Percentiles rank a stretch among this genome's conserved stretches.
Evolutionary conservation across 352 stramenopile genomes (phyloP).

Genomic region (Pythium aquatile): DNA sequence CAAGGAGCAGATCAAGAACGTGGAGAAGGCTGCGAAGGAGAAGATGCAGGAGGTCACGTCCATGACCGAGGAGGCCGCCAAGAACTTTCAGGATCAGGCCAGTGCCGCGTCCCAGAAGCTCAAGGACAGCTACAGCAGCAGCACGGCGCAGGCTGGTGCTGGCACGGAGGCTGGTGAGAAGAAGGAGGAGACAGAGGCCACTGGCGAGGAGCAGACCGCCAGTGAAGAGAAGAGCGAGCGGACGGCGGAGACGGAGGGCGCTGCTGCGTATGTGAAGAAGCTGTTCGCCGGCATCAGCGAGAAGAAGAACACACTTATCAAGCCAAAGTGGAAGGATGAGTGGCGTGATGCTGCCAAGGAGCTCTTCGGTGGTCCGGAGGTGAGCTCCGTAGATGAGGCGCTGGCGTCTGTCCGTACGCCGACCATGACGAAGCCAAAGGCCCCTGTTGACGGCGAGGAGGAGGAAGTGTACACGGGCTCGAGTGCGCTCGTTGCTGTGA

Average conservation of each 20-base stretch:
- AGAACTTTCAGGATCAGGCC: conserved; percentile 56
- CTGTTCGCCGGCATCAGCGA: conserved; percentile 48
- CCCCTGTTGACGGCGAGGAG: conserved; percentile 36
- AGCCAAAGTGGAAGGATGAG: conserved; percentile 58
- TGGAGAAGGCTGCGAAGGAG: conserved; percentile 60
- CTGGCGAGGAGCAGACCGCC: neutral
- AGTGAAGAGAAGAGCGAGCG: conserved; percentile 7
- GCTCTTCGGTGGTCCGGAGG: conserved; percentile 75
- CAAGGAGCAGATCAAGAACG: conserved; percentile 65
- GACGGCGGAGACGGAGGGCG: conserved; percentile 24
- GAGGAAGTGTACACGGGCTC: conserved; percentile 53
- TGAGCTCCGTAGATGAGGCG: conserved; percentile 72
- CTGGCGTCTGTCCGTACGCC: conserved; percentile 65
- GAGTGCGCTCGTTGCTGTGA: conserved; percentile 83
- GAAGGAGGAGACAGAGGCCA: conserved; percentile 9
- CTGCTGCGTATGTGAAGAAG: conserved; percentile 56
- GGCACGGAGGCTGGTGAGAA: conserved; percentile 18
- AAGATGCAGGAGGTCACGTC: conserved; percentile 61
- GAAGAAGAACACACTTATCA: conserved; percentile 64
- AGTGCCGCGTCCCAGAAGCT: conserved; percentile 60
- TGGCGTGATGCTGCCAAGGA: conserved; percentile 74
- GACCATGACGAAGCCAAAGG: conserved; percentile 35
- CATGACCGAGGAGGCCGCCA: conserved; percentile 57
- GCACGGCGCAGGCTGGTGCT: conserved; percentile 25
- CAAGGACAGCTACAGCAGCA: conserved; percentile 48